Evolutionary conservation across 495 filamentous ascomycete species (phyloP), one percentile per base, ranked within the genome.

Genomic region (Hypoxylon trugodes): DNA sequence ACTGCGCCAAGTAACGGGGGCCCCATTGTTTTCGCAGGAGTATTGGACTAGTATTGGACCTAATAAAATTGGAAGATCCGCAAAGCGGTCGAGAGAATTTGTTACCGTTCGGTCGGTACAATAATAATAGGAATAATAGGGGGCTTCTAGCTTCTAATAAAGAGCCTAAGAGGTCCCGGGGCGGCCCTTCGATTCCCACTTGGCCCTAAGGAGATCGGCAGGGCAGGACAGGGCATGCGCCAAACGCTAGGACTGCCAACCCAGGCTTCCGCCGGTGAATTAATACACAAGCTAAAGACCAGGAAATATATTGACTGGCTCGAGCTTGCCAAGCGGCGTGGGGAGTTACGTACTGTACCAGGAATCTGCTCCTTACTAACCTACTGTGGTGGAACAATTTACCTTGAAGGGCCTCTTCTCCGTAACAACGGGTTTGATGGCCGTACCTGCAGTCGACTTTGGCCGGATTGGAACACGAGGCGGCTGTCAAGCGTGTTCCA

Each of bases 381-480:
- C 54, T 66, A 58, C 64, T 58, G 32, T 40, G 42, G 63, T 66
- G 63, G 63, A 58, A 66, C 50, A 61, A 51, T 19, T 62, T 67
- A 45, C 64, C 57, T 45, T 42, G 63, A 61, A 66, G 38, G 63
- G 63, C 38, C 63, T 66, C 63, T 61, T 40, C 51, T 49, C 59
- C 59, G 65, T 55, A 33, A 50, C 28, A 42, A 59, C 41, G 41
- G 35, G 25, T 48, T 46, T 51, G 48, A 54, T 36, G 49, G 59
- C 46, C 47, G 59, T 49, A 68, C 54, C 65, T 65, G 55, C 65
- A 59, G 59, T 35, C 21, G 24, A 26, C 16, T 46, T 64, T 56
- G 49, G 59, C 32, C 65, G 60, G 59, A 38, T 57, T 68, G 50
- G 65, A 68, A 68, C 65, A 68, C 65, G 65, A 68, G 65, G 65